Conservation (phyloP, 2,329 filamentous ascomycete species). For the Talaromyces pinophilus region DNA sequence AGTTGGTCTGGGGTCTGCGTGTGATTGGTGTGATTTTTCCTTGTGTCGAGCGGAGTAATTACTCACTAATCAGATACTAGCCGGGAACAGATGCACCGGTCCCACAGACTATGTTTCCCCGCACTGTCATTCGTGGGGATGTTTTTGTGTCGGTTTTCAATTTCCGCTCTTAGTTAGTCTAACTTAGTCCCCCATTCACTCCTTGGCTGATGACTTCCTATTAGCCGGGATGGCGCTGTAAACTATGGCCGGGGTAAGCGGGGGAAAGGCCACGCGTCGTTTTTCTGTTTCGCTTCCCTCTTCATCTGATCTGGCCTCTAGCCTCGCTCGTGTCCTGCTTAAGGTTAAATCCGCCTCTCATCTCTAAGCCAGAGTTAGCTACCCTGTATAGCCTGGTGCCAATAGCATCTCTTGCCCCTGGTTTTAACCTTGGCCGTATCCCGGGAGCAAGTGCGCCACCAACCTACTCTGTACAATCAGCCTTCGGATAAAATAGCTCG, state of each 20-base stretch:
- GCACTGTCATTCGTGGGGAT: not conserved
- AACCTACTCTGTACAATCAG: not conserved
- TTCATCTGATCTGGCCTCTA: not conserved
- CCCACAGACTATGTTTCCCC: not conserved
- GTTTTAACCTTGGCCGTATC: not conserved
- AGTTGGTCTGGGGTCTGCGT: not conserved
- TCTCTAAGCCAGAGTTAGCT: not conserved
- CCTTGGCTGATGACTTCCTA: not conserved
- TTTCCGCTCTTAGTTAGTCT: not conserved
- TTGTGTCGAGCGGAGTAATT: slow-evolving; percentile 5
- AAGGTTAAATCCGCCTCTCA: not conserved
- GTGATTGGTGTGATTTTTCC: not conserved
- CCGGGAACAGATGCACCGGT: not conserved
- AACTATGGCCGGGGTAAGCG: not conserved
- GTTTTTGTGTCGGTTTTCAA: not conserved
- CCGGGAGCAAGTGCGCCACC: not conserved
- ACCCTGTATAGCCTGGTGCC: not conserved
- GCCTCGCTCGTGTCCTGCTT: not conserved
- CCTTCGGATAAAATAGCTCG: not conserved
- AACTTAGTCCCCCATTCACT: no score
- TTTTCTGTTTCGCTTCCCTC: not conserved
- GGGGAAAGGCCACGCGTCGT: slow-evolving; percentile 2
- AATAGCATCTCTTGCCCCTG: not conserved
- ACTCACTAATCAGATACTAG: not conserved
- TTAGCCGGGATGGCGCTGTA: not conserved